Percentiles rank a stretch among this genome's conserved stretches.
These are phyloP conservation scores for Euclidium syriacum DNA, from an alignment of 345 rosid species.

Conservation along the genomic window DNA sequence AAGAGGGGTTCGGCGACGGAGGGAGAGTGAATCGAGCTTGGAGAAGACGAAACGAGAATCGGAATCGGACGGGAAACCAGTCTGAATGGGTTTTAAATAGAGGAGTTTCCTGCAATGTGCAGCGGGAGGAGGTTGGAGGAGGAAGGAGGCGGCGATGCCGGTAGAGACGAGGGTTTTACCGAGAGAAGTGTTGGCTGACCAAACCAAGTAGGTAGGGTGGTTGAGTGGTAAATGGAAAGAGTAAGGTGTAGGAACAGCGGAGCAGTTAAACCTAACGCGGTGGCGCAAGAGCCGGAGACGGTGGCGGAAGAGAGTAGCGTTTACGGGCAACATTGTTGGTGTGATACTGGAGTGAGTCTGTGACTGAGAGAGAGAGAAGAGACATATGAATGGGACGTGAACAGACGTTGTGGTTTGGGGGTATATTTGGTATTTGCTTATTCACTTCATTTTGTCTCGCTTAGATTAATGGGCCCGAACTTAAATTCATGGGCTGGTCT, in stretches of 20 bases:
- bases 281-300: slow-evolving; percentile 10
- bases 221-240: slow-evolving; percentile 45
- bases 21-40: slow-evolving; percentile 61
- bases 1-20: slow-evolving; percentile 41
- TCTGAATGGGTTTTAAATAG: slow-evolving; percentile 84
- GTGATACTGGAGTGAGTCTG: not conserved
- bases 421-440: not conserved
- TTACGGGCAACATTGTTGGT: slow-evolving; percentile 20
- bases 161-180: slow-evolving; percentile 95
- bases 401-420: not conserved
- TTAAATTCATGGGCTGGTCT: not conserved
- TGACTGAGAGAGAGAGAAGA: not conserved
- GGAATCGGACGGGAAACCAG: slow-evolving; percentile 90
- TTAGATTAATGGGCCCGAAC: not conserved
- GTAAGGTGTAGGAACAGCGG: not conserved
- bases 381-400: not conserved
- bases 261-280: not conserved
- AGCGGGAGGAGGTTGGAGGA: slow-evolving; percentile 40
- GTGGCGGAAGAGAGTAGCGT: slow-evolving; percentile 28
- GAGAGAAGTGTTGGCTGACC: slow-evolving; percentile 89
- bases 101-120: slow-evolving; percentile 35
- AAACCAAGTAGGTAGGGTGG: slow-evolving; percentile 62
- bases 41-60: slow-evolving; percentile 75
- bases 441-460: not conserved
- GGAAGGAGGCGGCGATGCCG: slow-evolving; percentile 84